phyloP scores from a whole-genome alignment of 768 basidiomycete genomes.

The Suillus decipiens region DNA sequence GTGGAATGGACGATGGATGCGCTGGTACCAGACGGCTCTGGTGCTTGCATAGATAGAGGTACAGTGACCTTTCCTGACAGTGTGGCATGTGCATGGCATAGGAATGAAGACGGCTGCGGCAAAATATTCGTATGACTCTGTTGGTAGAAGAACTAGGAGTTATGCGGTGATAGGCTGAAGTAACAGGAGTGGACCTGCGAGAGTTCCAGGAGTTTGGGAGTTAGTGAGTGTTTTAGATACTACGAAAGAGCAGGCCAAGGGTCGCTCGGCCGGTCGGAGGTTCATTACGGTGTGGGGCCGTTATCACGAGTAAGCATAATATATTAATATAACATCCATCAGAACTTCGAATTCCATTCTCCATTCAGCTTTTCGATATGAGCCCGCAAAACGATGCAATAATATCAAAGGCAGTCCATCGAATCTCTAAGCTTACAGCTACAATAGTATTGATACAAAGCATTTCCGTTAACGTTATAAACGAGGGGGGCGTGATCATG shows the following conservation, averaged over 20 bases:
- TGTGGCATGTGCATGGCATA: too few relatives aligned
- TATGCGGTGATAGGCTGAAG: too few relatives aligned
- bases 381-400: background rate
- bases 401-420: background rate
- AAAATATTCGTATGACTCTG: too few relatives aligned
- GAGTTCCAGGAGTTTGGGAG: background rate
- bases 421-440: constrained; percentile 10
- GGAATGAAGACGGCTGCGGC: too few relatives aligned
- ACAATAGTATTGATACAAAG: constrained; percentile 16
- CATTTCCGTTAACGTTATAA: constrained; percentile 8
- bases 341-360: background rate
- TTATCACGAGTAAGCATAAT: too few relatives aligned
- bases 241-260: too few relatives aligned
- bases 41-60: too few relatives aligned
- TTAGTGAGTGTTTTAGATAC: background rate
- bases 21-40: background rate
- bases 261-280: too few relatives aligned
- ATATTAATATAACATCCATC: background rate
- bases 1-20: constrained; percentile 9
- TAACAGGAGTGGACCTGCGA: too few relatives aligned
- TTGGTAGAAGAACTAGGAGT: too few relatives aligned
- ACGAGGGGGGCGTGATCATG: background rate
- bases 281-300: too few relatives aligned
- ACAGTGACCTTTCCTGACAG: too few relatives aligned
- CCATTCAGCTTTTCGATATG: background rate